phyloP scores from a whole-genome alignment of 164 flowering plant species.

The Magnolia sinica region DNA sequence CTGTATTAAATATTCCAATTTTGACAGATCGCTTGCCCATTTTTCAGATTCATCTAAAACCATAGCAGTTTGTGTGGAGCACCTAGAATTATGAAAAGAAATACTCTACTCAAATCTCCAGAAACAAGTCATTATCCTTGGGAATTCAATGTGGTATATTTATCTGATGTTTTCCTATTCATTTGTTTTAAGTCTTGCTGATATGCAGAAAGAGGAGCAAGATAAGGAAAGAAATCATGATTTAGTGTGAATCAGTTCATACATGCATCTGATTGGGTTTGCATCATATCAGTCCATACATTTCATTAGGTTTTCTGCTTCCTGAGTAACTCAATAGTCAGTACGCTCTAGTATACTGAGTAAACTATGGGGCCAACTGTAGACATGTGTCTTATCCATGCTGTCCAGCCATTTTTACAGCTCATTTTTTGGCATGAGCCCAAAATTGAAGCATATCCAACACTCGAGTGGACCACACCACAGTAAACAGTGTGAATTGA shows the following conservation, averaged over 20 bases:
- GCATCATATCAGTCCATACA: background rate
- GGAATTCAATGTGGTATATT: background rate
- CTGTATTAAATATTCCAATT: background rate
- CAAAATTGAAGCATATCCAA: too few species aligned
- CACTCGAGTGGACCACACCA: too few species aligned
- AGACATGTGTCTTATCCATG: too few species aligned
- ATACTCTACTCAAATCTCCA: conserved; percentile 86
- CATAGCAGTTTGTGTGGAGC: conserved; percentile 84
- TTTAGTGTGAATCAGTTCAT: too few species aligned
- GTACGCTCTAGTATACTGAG: too few species aligned
- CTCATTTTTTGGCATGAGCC: too few species aligned
- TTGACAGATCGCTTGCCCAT: background rate
- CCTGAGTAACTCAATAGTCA: too few species aligned
- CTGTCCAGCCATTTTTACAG: too few species aligned
- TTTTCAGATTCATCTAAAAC: conserved; percentile 78
- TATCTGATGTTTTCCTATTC: background rate
- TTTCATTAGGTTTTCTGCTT: background rate
- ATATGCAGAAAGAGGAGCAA: background rate
- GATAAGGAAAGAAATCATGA: too few species aligned
- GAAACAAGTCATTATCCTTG: conserved; percentile 60
- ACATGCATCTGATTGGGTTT: background rate
- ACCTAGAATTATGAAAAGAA: conserved; percentile 89
- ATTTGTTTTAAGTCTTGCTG: background rate
- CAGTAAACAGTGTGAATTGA: too few species aligned
- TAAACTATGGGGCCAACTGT: too few species aligned